Conservation (phyloP, 2,329 filamentous ascomycete genomes). For the Diaporthe aspalathi region DNA sequence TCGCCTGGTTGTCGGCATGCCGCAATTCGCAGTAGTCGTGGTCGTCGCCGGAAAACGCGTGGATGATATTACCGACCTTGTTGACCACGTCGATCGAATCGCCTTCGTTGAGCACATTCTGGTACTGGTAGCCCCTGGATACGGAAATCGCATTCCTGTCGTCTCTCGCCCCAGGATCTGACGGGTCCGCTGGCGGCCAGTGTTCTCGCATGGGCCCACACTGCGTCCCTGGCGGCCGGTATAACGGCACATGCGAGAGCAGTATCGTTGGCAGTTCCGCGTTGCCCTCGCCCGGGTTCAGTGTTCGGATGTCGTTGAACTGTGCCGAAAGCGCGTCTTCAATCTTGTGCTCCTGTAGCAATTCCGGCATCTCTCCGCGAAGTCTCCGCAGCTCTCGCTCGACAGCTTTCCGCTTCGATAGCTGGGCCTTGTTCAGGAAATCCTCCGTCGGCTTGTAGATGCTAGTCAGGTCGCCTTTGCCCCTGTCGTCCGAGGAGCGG, state of each 20-base stretch:
- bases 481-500: slow-evolving; percentile 62
- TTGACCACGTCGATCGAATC: slow-evolving; percentile 82
- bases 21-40: slow-evolving; percentile 96
- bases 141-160: slow-evolving; percentile 83
- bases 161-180: slow-evolving; percentile 66
- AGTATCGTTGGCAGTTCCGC: slow-evolving; percentile 86
- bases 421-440: slow-evolving; percentile 77
- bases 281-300: slow-evolving; percentile 56
- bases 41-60: slow-evolving; percentile 95
- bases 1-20: slow-evolving; percentile 76
- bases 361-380: slow-evolving; percentile 68
- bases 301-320: slow-evolving; percentile 52
- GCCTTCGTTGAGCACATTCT: slow-evolving; percentile 85
- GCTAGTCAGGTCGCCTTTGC: slow-evolving; percentile 62
- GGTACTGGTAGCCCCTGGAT: slow-evolving; percentile 89
- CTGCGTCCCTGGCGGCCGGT: slow-evolving; percentile 82
- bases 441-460: slow-evolving; percentile 82
- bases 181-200: slow-evolving; percentile 77
- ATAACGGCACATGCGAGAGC: slow-evolving; percentile 91
- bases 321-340: slow-evolving; percentile 66
- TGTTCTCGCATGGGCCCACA: slow-evolving; percentile 90
- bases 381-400: slow-evolving; percentile 75
- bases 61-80: slow-evolving; percentile 82
- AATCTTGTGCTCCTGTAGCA: slow-evolving; percentile 68
- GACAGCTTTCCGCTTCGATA: slow-evolving; percentile 74